Conservation (phyloP, 805 yeast genomes). For the Starmera caribaea region DNA sequence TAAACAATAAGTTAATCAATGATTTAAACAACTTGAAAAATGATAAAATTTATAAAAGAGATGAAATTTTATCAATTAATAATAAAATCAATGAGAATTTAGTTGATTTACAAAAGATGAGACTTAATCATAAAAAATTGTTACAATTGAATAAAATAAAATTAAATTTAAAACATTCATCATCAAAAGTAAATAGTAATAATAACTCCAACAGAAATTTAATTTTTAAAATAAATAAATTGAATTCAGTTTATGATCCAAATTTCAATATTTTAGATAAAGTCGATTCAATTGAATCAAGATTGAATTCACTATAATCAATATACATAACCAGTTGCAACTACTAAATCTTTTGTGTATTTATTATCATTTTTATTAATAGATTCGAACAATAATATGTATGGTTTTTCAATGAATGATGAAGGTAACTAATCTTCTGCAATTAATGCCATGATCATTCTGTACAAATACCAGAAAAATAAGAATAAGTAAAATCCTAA, state of each 20-base stretch:
- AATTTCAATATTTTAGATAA: conserved; percentile 18
- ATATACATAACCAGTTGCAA: no score
- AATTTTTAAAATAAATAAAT: conserved; percentile 6
- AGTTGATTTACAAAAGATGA: conserved; percentile 16
- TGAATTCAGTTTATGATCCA: conserved; percentile 15
- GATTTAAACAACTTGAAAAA: conserved; percentile 20
- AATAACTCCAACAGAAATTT: neutral
- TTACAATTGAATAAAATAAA: conserved; percentile 12
- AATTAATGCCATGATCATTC: conserved; percentile 91
- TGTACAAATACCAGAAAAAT: conserved; percentile 93
- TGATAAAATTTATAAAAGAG: conserved; percentile 21
- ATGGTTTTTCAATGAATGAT: no score
- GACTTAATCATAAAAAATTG: conserved; percentile 15
- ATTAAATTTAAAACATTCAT: conserved; percentile 1
- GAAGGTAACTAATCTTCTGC: conserved; percentile 20
- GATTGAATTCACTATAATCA: conserved; percentile 7
- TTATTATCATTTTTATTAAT: no score
- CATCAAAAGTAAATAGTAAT: neutral
- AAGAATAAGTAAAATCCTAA: conserved; percentile 82
- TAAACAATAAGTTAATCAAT: conserved; percentile 22
- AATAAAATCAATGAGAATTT: conserved; percentile 16
- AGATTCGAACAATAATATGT: neutral
- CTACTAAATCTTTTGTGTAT: conserved; percentile 13
- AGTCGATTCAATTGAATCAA: conserved; percentile 18
- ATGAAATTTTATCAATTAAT: conserved; percentile 19